phyloP scores from a whole-genome alignment of 2,329 filamentous ascomycete genomes.

The Zymoseptoria ardabiliae region DNA sequence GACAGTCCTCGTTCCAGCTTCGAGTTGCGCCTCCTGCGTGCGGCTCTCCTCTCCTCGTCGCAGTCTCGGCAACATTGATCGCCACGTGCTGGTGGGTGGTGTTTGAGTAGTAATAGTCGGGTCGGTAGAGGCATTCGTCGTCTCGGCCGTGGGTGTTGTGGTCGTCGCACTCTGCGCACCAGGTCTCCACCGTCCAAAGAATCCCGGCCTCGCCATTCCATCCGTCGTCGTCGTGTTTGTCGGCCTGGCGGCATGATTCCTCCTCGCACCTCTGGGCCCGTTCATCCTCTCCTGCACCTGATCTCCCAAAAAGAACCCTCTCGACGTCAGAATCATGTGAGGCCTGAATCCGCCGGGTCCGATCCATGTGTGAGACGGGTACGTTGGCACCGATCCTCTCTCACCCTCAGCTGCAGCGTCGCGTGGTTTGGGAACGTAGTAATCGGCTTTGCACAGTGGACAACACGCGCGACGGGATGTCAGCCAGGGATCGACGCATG shows the following conservation, averaged over 20 bases:
- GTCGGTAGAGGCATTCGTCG: not conserved
- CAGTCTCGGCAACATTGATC: not conserved
- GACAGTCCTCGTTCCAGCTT: not conserved
- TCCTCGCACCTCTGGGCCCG: not conserved
- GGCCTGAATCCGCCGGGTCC: conserved; percentile 22
- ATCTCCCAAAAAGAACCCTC: conserved; percentile 21
- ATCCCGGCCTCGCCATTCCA: not conserved
- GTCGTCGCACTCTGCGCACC: not conserved
- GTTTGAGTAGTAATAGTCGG: not conserved
- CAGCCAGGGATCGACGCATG: conserved; percentile 92
- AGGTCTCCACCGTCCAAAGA: not conserved
- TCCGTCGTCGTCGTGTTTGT: not conserved
- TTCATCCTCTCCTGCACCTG: not conserved
- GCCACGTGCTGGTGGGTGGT: not conserved
- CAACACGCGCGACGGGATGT: conserved; percentile 92
- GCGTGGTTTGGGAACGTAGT: conserved; percentile 88
- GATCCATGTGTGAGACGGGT: conserved; percentile 25
- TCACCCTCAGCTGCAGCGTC: conserved; percentile 44
- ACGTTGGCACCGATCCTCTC: conserved; percentile 14
- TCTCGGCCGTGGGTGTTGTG: not conserved
- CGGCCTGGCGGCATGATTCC: not conserved
- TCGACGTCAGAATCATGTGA: conserved; percentile 21
- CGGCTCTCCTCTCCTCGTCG: not conserved
- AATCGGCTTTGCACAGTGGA: conserved; percentile 95
- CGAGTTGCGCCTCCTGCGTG: not conserved